Conservation (phyloP, 2,329 filamentous ascomycete genomes). For the Alternaria viburni region DNA sequence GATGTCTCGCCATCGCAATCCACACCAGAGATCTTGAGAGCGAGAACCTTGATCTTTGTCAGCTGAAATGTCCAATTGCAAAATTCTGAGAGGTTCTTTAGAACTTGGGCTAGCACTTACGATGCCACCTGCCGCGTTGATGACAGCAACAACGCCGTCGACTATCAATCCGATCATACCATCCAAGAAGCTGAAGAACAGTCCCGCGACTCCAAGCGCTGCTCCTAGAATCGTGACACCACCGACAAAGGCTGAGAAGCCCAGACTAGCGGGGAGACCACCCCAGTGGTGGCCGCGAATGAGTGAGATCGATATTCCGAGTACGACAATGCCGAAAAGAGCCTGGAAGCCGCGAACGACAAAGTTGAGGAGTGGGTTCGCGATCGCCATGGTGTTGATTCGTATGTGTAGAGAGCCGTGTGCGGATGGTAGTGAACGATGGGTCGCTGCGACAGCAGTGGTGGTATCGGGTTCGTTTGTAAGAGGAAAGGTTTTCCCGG, state of each 20-base stretch:
- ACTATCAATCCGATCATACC: neutral
- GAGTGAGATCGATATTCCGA: constrained; percentile 1
- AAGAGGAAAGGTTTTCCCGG: neutral
- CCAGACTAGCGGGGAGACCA: neutral
- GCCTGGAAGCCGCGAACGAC: constrained; percentile 5
- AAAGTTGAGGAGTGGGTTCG: neutral
- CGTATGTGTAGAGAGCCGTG: neutral
- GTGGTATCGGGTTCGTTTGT: neutral
- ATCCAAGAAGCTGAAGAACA: neutral
- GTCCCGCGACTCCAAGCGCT: neutral
- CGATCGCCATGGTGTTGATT: neutral
- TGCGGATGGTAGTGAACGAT: neutral
- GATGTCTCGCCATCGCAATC: constrained; percentile 7
- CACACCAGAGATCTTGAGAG: constrained; percentile 24
- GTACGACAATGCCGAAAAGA: constrained; percentile 6
- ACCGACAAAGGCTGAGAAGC: constrained; percentile 1
- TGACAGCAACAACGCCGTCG: neutral
- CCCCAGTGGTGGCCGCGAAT: constrained; percentile 6
- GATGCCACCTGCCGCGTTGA: constrained; percentile 5
- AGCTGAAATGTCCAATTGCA: neutral
- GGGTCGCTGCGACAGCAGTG: neutral
- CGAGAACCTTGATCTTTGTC: constrained; percentile 20
- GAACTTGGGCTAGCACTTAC: neutral
- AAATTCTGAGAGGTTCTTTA: neutral
- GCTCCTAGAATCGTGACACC: constrained; percentile 1